Conservation (phyloP, 2,329 filamentous ascomycete genomes). For the Graphilbum sp. region DNA sequence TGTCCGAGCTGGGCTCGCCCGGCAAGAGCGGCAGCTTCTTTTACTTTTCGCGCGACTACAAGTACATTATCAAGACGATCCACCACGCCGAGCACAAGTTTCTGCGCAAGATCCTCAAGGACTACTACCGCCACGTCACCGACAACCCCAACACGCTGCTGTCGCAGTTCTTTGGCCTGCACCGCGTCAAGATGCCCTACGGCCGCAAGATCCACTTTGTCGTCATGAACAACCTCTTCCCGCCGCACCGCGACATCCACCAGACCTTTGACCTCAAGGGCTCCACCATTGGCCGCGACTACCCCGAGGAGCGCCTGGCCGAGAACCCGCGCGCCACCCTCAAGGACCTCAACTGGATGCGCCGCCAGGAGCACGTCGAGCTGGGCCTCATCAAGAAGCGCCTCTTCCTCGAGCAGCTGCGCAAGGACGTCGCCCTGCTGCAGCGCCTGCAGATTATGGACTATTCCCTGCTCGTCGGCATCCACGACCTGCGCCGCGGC, state of each 20-base stretch:
- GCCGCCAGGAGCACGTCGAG: constrained; percentile 70
- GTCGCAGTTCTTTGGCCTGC: constrained; percentile 93
- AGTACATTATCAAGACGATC: constrained; percentile 99
- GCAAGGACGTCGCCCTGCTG: constrained; percentile 70
- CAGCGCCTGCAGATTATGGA: constrained; percentile 95
- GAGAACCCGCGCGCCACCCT: constrained; percentile 83
- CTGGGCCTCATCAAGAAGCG: constrained; percentile 79
- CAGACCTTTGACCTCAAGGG: constrained; percentile 94
- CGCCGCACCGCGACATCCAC: constrained; percentile 92
- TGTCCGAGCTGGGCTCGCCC: constrained; percentile 90
- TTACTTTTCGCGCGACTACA: constrained; percentile 98
- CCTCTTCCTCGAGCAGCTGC: constrained; percentile 76
- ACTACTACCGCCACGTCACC: constrained; percentile 87
- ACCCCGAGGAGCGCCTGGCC: constrained; percentile 71
- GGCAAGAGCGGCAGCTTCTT: constrained; percentile 99
- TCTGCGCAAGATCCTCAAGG: constrained; percentile 64
- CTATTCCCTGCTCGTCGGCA: constrained; percentile 87
- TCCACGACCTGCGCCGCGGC: constrained; percentile 77
- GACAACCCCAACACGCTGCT: constrained; percentile 92
- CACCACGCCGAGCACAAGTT: constrained; percentile 91
- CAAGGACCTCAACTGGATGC: constrained; percentile 94
- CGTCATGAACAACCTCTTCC: constrained; percentile 99
- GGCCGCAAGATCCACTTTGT: constrained; percentile 98
- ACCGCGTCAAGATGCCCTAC: constrained; percentile 95
- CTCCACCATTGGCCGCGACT: constrained; percentile 85